Evolutionary conservation across 768 basidiomycete genomes (phyloP), one percentile per base, ranked within the genome.

Genomic region (Mycena floridula): DNA sequence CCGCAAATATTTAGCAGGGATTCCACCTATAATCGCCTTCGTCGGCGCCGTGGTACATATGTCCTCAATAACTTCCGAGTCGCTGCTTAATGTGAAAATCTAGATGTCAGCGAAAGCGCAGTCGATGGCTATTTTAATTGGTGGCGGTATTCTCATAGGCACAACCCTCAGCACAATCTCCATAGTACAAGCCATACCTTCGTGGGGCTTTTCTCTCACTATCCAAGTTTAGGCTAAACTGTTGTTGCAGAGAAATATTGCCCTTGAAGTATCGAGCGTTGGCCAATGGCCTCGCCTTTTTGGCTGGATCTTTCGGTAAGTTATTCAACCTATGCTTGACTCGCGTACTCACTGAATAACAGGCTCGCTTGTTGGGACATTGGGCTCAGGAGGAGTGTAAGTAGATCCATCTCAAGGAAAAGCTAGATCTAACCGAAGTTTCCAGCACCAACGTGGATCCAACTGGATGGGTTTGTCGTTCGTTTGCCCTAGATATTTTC

Each of bases 151-250:
- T 13, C 26, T 53, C 1, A 53, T 53, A 15, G 52, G 52, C 24
- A 51, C 46, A 2, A 53, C 52, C 20, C 23, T 53, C 41, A 50
- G 50, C 45, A 53, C 52, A 16, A 53, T 53, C 9, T 21, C 52
- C 7, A 53, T 53, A 15, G 52, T 53, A 12, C 52, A 53, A 36
- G 52, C 52, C 8, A 53, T 53, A 27, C 52, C 52, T 7, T 50
- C 52, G 46, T 51, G 32, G 18, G 50, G n/a, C n/a, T n/a, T n/a
- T n/a, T n/a, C n/a, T n/a, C n/a, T n/a, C n/a, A n/a, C n/a, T n/a
- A n/a, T n/a, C n/a, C n/a, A n/a, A n/a, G n/a, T n/a, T n/a, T n/a
- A n/a, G n/a, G n/a, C n/a, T n/a, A n/a, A n/a, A n/a, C n/a, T n/a
- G n/a, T n/a, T n/a, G n/a, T n/a, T 35, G 15, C 4, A 51, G 50